Conservation (phyloP, 176 grass and related monocot species). For the Oryza australiensis region DNA sequence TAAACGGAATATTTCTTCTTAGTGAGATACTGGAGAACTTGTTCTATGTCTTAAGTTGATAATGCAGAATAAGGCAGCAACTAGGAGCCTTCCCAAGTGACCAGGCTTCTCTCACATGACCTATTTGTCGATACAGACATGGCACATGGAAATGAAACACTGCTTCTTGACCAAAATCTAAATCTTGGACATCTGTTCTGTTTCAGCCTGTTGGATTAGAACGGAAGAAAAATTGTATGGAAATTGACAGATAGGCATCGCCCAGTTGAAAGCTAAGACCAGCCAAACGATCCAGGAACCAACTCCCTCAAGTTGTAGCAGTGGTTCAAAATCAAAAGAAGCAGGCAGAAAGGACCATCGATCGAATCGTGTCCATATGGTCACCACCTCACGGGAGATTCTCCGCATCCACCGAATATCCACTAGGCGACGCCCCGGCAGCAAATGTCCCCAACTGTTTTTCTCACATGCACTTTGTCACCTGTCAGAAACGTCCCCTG, state of each 20-base stretch:
- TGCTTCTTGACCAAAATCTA: not conserved
- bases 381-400: constrained; percentile 27
- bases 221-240: not conserved
- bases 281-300: not conserved
- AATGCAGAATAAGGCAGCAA: constrained; percentile 27
- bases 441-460: not conserved
- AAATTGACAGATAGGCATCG: not conserved
- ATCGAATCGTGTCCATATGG: not conserved
- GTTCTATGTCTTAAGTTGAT: constrained; percentile 10
- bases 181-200: not conserved
- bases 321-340: constrained; percentile 28
- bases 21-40: not conserved
- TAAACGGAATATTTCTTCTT: not conserved
- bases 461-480: not conserved
- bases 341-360: not conserved
- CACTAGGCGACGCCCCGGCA: not conserved
- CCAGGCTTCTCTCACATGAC: not conserved
- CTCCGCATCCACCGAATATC: constrained; percentile 48
- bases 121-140: not conserved
- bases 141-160: not conserved
- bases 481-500: not conserved
- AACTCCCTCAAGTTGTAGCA: not conserved
- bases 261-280: not conserved
- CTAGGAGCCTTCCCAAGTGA: constrained; percentile 3
- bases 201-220: not conserved